Evolutionary conservation across 352 stramenopile genomes (phyloP).

Genomic region (Pythium aphanidermatum): DNA sequence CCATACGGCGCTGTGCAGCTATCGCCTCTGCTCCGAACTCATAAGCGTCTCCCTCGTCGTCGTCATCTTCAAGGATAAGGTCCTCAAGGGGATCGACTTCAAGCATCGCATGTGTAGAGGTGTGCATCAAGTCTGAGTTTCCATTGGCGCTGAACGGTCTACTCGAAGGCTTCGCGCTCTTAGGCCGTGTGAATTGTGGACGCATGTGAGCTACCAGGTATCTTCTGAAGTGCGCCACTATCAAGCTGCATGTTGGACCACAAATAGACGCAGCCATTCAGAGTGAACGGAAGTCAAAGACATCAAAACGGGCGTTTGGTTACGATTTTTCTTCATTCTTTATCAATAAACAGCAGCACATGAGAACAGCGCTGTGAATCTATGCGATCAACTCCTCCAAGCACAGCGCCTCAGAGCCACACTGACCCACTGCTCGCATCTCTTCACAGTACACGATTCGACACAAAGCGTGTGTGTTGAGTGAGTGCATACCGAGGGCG

Average conservation of each 20-base stretch:
- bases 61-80: slow-evolving; percentile 30
- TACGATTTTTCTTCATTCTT: slow-evolving; percentile 2
- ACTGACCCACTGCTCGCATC: neutral
- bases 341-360: slow-evolving; percentile 5
- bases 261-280: no score
- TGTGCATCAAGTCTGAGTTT: neutral
- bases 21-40: slow-evolving; percentile 38
- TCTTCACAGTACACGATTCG: no score
- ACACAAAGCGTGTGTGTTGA: no score
- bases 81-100: slow-evolving; percentile 18
- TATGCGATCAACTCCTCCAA: neutral
- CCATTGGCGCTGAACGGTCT: slow-evolving; percentile 1
- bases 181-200: slow-evolving; percentile 22
- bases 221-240: neutral
- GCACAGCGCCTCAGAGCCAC: neutral
- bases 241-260: no score
- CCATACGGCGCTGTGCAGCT: slow-evolving; percentile 9
- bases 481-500: no score
- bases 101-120: slow-evolving; percentile 2
- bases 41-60: slow-evolving; percentile 20
- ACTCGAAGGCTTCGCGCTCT: slow-evolving; percentile 37
- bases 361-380: no score
- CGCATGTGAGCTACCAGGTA: neutral
- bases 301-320: no score
- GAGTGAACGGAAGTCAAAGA: no score